Conservation (phyloP, 2,329 filamentous ascomycete species). For the Chlorencoelia australis region DNA sequence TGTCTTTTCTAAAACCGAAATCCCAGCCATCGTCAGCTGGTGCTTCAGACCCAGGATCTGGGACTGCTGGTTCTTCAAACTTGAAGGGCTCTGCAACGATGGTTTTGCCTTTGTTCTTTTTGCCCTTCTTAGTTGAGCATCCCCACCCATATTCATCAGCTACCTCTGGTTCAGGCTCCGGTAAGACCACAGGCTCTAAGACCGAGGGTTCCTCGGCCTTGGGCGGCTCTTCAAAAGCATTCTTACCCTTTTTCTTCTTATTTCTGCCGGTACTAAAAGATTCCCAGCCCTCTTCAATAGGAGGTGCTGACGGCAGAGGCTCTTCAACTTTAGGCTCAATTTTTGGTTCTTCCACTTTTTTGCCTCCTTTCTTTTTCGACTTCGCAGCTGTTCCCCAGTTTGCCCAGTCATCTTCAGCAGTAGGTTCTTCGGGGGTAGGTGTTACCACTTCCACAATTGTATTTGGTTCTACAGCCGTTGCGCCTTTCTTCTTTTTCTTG, state of each 20-base stretch:
- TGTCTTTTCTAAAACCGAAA: conserved; percentile 37
- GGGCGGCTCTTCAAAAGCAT: conserved; percentile 18
- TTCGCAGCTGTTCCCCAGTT: conserved; percentile 36
- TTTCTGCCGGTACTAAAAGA: conserved; percentile 40
- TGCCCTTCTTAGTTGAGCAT: conserved; percentile 30
- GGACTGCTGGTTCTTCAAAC: conserved; percentile 26
- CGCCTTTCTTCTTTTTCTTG: conserved; percentile 36
- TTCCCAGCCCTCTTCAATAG: conserved; percentile 10
- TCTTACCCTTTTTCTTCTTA: conserved; percentile 34
- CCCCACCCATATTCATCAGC: conserved; percentile 10
- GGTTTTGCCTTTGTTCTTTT: conserved; percentile 33
- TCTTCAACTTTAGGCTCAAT: conserved; percentile 36
- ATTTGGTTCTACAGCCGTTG: conserved; percentile 19
- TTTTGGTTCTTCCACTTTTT: conserved; percentile 22
- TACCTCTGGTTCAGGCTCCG: conserved; percentile 28
- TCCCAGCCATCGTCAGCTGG: conserved; percentile 17
- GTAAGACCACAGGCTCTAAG: conserved; percentile 22
- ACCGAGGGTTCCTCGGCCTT: conserved; percentile 22
- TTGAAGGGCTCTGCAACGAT: conserved; percentile 18
- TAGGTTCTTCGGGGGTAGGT: conserved; percentile 19
- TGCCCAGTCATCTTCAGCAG: conserved; percentile 39
- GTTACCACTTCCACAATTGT: conserved; percentile 20
- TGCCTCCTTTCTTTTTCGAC: conserved; percentile 38
- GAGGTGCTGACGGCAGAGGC: background rate
- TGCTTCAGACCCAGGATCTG: conserved; percentile 28